phyloP scores from a whole-genome alignment of 495 filamentous ascomycete genomes.

The Penicillium cataractarum region DNA sequence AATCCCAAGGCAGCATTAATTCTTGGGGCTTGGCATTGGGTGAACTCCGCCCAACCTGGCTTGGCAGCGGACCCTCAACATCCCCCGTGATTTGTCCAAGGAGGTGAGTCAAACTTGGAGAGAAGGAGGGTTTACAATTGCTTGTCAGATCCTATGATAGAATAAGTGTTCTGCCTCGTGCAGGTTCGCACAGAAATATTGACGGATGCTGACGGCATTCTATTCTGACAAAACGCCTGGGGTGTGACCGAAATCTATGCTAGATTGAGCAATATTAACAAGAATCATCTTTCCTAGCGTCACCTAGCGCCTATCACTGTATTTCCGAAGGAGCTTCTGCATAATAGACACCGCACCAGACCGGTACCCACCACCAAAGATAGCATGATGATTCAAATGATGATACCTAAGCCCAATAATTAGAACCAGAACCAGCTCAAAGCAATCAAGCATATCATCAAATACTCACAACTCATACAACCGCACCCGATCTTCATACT shows the following conservation, averaged over 20 bases:
- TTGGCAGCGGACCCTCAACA: constrained; percentile 2
- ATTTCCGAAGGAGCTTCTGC: constrained; percentile 69
- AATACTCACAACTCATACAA: constrained; percentile 80
- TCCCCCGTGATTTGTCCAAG: not conserved
- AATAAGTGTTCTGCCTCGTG: not conserved
- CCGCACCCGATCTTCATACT: constrained; percentile 79
- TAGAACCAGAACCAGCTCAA: not conserved
- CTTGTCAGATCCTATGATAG: not conserved
- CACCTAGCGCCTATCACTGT: constrained; percentile 39
- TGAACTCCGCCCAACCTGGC: not conserved
- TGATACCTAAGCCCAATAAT: constrained; percentile 65
- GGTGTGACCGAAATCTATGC: not conserved
- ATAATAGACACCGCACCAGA: constrained; percentile 75
- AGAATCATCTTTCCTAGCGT: not conserved
- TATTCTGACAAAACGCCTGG: no score
- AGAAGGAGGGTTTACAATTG: not conserved
- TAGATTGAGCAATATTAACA: not conserved
- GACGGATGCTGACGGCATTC: not conserved
- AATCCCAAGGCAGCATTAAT: constrained; percentile 7
- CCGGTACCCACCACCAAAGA: constrained; percentile 80
- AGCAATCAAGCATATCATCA: not conserved
- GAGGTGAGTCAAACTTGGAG: not conserved
- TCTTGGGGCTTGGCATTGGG: constrained; percentile 5
- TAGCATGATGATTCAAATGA: constrained; percentile 83
- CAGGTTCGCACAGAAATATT: not conserved